phyloP scores from a whole-genome alignment of 805 yeast genomes.

The Yamadazyma philogaea region DNA sequence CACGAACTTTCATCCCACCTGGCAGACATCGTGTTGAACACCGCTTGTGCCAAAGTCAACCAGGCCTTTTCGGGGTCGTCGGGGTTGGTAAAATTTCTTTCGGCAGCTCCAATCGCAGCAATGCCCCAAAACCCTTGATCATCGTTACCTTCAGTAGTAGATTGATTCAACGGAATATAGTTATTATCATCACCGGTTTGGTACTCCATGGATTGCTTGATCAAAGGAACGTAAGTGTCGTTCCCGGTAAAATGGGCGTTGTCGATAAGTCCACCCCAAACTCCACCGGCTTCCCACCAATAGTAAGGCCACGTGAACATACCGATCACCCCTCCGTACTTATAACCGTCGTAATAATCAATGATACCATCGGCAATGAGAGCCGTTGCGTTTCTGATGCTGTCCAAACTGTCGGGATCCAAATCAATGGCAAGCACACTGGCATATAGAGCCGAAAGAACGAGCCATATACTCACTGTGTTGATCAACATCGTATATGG shows the following conservation, averaged over 20 bases:
- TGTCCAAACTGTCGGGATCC: slow-evolving; percentile 29
- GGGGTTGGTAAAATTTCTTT: slow-evolving; percentile 70
- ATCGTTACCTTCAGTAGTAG: slow-evolving; percentile 94
- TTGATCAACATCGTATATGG: neutral
- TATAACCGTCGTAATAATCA: slow-evolving; percentile 73
- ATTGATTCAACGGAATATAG: slow-evolving; percentile 84
- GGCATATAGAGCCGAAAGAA: neutral
- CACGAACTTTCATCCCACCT: slow-evolving; percentile 41
- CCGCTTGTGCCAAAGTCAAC: slow-evolving; percentile 42
- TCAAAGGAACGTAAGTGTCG: slow-evolving; percentile 56
- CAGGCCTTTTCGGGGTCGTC: slow-evolving; percentile 32
- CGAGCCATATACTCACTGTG: neutral
- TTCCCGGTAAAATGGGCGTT: slow-evolving; percentile 70
- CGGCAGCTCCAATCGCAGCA: slow-evolving; percentile 89
- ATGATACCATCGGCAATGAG: slow-evolving; percentile 67
- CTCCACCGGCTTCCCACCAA: slow-evolving; percentile 99
- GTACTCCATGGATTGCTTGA: slow-evolving; percentile 60
- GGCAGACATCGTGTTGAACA: slow-evolving; percentile 44
- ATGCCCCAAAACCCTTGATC: slow-evolving; percentile 98
- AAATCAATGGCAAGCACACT: slow-evolving; percentile 5
- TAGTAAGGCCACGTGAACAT: slow-evolving; percentile 88
- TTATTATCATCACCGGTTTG: slow-evolving; percentile 69
- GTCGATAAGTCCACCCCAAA: slow-evolving; percentile 84
- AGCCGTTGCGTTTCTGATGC: slow-evolving; percentile 55
- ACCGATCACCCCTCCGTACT: slow-evolving; percentile 76